Conservation (phyloP, 129 eudicot genomes). For the Lactuca saligna region DNA sequence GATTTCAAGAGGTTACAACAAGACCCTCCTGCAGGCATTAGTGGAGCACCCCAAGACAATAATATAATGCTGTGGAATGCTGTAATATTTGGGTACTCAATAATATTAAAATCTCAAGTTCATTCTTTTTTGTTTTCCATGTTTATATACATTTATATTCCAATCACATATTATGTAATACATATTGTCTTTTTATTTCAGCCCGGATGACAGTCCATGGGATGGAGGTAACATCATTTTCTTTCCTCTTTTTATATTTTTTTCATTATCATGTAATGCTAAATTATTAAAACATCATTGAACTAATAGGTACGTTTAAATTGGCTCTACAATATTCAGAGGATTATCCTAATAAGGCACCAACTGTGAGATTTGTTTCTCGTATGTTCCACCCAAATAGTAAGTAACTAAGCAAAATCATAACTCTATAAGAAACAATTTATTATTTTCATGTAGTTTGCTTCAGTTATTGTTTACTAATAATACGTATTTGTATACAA, state of each 20-base stretch:
- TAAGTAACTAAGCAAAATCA: conserved; percentile 46
- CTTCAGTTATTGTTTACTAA: too few relatives aligned
- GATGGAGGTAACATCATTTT: conserved; percentile 42
- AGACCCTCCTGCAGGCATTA: conserved; percentile 57
- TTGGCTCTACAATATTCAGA: conserved; percentile 46
- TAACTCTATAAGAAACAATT: background rate
- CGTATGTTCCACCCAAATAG: conserved; percentile 75
- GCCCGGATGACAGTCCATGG: conserved; percentile 56
- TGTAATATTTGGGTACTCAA: conserved; percentile 50
- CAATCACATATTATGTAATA: conserved; percentile 5
- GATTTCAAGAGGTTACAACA: conserved; percentile 57
- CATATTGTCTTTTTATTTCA: conserved; percentile 24
- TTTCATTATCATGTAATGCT: background rate
- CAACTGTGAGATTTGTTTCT: conserved; percentile 60
- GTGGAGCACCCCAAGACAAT: conserved; percentile 56
- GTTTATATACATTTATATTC: background rate
- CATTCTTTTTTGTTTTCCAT: background rate
- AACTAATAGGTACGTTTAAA: conserved; percentile 40
- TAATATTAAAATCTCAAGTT: too few relatives aligned
- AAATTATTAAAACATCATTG: background rate
- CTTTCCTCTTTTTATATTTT: background rate
- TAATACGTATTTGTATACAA: background rate
- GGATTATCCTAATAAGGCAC: conserved; percentile 71
- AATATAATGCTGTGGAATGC: conserved; percentile 57
- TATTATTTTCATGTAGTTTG: too few relatives aligned